These are phyloP conservation scores for Corymbia maculata DNA, from an alignment of 345 rosid species.

Conservation along the genomic window DNA sequence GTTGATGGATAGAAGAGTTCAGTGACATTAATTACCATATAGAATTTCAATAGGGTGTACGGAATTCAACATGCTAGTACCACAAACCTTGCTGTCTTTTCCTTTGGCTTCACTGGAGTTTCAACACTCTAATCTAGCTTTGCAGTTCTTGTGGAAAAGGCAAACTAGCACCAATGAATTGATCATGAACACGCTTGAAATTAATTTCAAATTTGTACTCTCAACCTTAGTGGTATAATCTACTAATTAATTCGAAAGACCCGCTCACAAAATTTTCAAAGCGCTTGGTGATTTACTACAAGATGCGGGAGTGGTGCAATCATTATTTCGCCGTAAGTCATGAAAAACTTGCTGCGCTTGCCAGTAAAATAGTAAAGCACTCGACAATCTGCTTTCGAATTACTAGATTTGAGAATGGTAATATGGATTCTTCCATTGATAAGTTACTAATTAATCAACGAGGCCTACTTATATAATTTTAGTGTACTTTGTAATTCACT, in stretches of 20 bases:
- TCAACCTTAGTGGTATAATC: not conserved
- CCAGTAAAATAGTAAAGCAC: not conserved
- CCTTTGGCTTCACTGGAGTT: not conserved
- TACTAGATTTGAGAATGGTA: not conserved
- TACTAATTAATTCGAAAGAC: too few relatives aligned
- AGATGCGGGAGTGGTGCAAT: not conserved
- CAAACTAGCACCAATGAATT: not conserved
- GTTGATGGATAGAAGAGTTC: not conserved
- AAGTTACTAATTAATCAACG: not conserved
- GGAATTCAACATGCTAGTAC: not conserved
- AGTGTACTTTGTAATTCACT: not conserved
- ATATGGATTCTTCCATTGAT: not conserved
- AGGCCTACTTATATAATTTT: not conserved
- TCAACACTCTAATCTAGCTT: not conserved
- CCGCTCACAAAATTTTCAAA: too few relatives aligned
- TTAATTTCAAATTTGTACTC: not conserved
- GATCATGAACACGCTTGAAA: not conserved
- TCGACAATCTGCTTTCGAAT: fast-evolving
- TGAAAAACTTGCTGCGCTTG: not conserved
- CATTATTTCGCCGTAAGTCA: not conserved
- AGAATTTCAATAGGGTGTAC: not conserved
- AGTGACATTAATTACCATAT: not conserved
- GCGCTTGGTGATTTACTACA: too few relatives aligned
- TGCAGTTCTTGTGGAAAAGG: not conserved
- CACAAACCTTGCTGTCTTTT: not conserved